These are phyloP conservation scores for Leishmania arabica DNA, from an alignment of 208 protist genomes.

Conservation along the genomic window DNA sequence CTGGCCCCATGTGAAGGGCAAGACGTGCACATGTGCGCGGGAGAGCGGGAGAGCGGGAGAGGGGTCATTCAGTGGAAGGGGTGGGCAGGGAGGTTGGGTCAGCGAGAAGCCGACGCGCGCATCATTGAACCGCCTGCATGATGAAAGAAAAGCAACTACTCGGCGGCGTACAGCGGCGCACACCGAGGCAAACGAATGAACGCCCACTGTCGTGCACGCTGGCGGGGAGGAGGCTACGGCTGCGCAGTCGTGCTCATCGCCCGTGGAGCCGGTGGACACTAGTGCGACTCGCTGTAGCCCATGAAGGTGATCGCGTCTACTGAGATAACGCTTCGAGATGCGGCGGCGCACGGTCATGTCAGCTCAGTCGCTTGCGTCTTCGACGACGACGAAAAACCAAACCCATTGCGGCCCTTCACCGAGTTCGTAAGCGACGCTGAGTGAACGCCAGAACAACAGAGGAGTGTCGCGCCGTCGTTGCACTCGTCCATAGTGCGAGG, in stretches of 20 bases:
- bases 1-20: background rate
- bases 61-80: background rate
- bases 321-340: background rate
- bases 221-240: background rate
- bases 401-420: background rate
- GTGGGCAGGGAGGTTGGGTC: background rate
- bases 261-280: background rate
- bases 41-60: background rate
- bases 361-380: background rate
- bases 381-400: too few relatives aligned
- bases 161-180: background rate
- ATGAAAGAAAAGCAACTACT: background rate
- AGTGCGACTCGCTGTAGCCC: background rate
- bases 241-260: background rate
- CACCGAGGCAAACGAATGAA: background rate
- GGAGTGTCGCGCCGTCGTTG: background rate
- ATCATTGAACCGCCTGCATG: background rate
- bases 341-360: background rate
- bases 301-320: background rate
- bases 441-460: background rate
- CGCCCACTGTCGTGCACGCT: background rate
- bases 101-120: background rate
- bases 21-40: background rate
- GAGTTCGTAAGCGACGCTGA: background rate
- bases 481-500: background rate